Base-by-base conservation (phyloP, 2,329 filamentous ascomycete species). In the Cercospora sp. region DNA sequence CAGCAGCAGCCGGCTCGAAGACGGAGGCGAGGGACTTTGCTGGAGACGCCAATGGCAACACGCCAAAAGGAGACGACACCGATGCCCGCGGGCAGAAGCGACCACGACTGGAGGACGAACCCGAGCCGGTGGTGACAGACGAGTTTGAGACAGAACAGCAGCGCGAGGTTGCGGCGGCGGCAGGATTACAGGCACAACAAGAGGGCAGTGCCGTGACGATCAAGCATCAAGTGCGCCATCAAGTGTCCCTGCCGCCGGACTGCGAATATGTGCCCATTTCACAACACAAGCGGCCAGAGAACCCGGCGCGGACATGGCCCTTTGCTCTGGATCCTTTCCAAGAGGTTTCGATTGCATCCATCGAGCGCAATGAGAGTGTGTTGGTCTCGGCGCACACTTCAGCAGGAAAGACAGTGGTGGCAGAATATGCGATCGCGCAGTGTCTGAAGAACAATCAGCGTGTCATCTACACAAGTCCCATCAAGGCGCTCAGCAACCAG, bases 271-370 rank as follows among this genome's bases (percentile, higher is more conserved):
- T 97, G 18, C 94, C 94, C n/a, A 92, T 99, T 63, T 96, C 93
- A 23, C 87, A 97, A 81, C 95, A 99, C 84, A 93, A 93, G 79
- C 84, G 93, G n/a, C 93, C 94, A 10, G 91, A 90, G 66, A 89
- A 91, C 71, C 95, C 95, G 1, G 95, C 95, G 20, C 88, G 92
- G 71, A 88, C 85, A 36, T 99, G 91, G 85, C 87, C 89, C 9
- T 99, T 99, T 83, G 92, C 92, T 66, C 89, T 99, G 68, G 95
- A 99, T 84, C 95, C 95, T 61, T 99, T 99, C 85, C 95, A 99
- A 82, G 92, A 94, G 77, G 87, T 98, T 61, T 93, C 95, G 0
- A 93, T 99, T 69, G 90, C 93, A 7, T 97, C 94, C 0, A 99
- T 99, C 71, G 91, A 99, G 82, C 88, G 95, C 72, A 94, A 94